A percentile compares a stretch with the other conserved stretches of the same genome.
Conservation (phyloP, 805 yeast species). For the Lipomyces sp. region DNA sequence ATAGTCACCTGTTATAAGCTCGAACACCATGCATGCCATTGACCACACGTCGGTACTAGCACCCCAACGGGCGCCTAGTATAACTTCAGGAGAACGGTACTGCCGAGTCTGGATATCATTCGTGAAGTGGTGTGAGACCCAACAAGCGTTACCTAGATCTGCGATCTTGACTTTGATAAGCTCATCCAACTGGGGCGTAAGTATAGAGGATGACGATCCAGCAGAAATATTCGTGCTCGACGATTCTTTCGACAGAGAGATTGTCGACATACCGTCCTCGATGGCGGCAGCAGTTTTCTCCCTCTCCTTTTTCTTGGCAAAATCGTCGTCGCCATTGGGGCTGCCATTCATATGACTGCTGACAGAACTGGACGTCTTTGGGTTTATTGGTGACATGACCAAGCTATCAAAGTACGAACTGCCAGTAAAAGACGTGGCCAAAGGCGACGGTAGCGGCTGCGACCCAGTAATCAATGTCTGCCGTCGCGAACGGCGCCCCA, state of each 20-base stretch:
- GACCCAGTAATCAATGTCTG: conserved; percentile 85
- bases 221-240: conserved; percentile 1
- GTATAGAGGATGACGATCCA: conserved; percentile 33
- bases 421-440: conserved; percentile 54
- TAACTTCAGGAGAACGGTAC: conserved; percentile 88
- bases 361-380: conserved; percentile 24
- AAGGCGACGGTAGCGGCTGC: conserved; percentile 89
- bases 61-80: conserved; percentile 87
- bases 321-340: not conserved
- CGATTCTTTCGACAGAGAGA: conserved; percentile 27
- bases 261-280: conserved; percentile 32
- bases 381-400: conserved; percentile 41
- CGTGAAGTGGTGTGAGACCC: conserved; percentile 78
- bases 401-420: conserved; percentile 39
- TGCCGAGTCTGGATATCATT: conserved; percentile 91
- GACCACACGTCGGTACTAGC: conserved; percentile 96
- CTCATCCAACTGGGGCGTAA: conserved; percentile 45
- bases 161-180: conserved; percentile 83
- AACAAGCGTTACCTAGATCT: conserved; percentile 91
- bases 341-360: conserved; percentile 9
- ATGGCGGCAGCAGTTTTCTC: conserved; percentile 16
- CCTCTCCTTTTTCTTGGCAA: conserved; percentile 9
- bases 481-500: conserved; percentile 61
- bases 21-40: conserved; percentile 89
- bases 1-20: conserved; percentile 91